phyloP scores from a whole-genome alignment of 768 basidiomycete genomes.

The Pholiota conissans region DNA sequence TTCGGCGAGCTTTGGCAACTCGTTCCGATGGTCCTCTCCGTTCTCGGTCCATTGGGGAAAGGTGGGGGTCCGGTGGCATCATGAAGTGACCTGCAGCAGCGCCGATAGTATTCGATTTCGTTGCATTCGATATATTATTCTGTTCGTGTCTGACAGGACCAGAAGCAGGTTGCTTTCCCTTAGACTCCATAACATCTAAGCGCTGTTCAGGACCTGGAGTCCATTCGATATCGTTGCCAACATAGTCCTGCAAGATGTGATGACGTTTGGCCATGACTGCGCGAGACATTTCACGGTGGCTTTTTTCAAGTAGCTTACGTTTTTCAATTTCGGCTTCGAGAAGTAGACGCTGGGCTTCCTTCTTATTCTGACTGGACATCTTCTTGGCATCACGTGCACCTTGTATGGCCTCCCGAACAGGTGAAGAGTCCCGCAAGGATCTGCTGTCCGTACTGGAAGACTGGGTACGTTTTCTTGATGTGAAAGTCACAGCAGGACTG shows the following conservation, averaged over 20 bases:
- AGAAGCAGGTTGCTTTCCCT: constrained; percentile 55
- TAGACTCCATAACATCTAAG: constrained; percentile 39
- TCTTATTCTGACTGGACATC: constrained; percentile 51
- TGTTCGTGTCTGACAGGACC: constrained; percentile 67
- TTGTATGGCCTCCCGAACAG: constrained; percentile 35
- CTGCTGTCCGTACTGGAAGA: constrained; percentile 75
- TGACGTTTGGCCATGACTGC: constrained; percentile 92
- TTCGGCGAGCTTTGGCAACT: constrained; percentile 72
- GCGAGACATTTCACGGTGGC: constrained; percentile 83
- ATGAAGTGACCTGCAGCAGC: constrained; percentile 64
- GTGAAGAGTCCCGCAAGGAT: constrained; percentile 59
- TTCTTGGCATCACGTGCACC: constrained; percentile 65
- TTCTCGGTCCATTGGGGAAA: constrained; percentile 30
- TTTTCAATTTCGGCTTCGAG: constrained; percentile 85
- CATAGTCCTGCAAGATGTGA: constrained; percentile 64
- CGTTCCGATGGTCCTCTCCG: constrained; percentile 61
- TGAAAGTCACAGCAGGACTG: constrained; percentile 54
- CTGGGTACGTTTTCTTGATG: constrained; percentile 77
- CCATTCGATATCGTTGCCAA: constrained; percentile 65
- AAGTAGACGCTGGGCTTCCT: constrained; percentile 75
- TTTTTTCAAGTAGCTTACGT: constrained; percentile 71
- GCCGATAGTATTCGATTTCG: constrained; percentile 49
- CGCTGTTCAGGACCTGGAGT: constrained; percentile 47
- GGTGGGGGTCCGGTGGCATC: constrained; percentile 20
- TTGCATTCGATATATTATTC: constrained; percentile 36